These are phyloP conservation scores for Cytospora chrysosperma DNA, from an alignment of 2,329 filamentous ascomycete species.

Conservation along the genomic window DNA sequence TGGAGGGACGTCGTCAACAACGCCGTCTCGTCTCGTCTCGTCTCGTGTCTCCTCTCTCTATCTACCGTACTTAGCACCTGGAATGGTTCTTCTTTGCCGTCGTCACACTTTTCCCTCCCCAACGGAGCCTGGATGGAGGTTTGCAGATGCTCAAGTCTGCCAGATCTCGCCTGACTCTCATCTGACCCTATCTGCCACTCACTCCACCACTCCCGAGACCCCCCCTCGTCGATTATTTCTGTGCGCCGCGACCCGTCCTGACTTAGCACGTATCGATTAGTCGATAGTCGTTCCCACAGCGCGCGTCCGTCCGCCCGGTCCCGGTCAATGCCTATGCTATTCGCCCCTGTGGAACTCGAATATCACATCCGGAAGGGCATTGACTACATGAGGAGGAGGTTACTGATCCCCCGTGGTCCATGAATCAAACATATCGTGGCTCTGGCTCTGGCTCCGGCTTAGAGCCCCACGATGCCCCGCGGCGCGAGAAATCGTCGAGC, in stretches of 20 bases:
- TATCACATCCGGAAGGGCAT: slow-evolving; percentile 1
- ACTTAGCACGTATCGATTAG: slow-evolving; percentile 17
- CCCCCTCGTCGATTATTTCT: background rate
- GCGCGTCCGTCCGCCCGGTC: background rate
- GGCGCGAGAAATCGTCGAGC: slow-evolving; percentile 2
- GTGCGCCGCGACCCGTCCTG: background rate
- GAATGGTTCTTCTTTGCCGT: too few relatives aligned
- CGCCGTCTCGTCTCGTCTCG: background rate
- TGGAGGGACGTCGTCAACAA: background rate
- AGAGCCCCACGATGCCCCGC: slow-evolving; percentile 26
- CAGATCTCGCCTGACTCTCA: background rate
- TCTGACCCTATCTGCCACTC: background rate
- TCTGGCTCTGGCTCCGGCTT: slow-evolving; percentile 34
- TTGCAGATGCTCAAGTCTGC: background rate
- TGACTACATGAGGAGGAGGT: slow-evolving; percentile 17
- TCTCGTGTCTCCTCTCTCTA: background rate
- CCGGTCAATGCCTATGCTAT: slow-evolving; percentile 13
- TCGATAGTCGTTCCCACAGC: too few relatives aligned
- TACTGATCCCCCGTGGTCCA: slow-evolving; percentile 24
- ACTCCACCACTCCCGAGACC: background rate
- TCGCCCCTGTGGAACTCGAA: slow-evolving; percentile 2
- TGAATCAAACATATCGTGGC: slow-evolving; percentile 30
- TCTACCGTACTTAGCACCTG: too few relatives aligned
- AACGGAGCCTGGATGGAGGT: background rate
- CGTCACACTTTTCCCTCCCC: background rate